These are phyloP conservation scores for Blepharisma undulans DNA, from an alignment of 169 alveolate genomes.

Conservation along the genomic window DNA sequence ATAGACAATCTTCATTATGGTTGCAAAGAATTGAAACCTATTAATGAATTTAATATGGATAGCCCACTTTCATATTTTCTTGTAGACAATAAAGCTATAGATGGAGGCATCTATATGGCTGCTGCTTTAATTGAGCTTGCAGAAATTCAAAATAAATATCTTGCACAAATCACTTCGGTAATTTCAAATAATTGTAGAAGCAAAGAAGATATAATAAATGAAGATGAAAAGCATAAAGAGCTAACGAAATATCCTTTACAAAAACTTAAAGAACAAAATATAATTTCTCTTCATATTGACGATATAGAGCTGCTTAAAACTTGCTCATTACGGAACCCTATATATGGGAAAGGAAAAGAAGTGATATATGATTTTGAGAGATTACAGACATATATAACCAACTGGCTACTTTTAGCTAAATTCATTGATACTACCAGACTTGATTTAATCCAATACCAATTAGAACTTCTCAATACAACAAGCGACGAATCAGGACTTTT, in stretches of 20 bases:
- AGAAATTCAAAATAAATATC: slow-evolving; percentile 51
- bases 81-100: slow-evolving; percentile 39
- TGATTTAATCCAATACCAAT: neutral
- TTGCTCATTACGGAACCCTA: neutral
- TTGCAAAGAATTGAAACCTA: neutral
- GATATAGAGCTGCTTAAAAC: neutral
- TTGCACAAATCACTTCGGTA: slow-evolving; percentile 23
- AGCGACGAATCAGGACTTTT: neutral
- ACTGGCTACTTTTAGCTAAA: neutral
- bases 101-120: slow-evolving; percentile 55
- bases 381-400: neutral
- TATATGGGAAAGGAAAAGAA: neutral
- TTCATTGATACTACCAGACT: neutral
- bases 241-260: neutral
- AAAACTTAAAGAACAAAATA: neutral
- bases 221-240: neutral
- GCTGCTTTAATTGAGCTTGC: slow-evolving; percentile 46
- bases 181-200: neutral
- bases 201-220: neutral
- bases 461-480: neutral
- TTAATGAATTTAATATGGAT: neutral
- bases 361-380: neutral
- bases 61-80: slow-evolving; percentile 36
- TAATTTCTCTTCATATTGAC: neutral
- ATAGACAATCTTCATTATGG: neutral